phyloP scores from a whole-genome alignment of 768 basidiomycete species.

The Amanita pseudoporphyria region DNA sequence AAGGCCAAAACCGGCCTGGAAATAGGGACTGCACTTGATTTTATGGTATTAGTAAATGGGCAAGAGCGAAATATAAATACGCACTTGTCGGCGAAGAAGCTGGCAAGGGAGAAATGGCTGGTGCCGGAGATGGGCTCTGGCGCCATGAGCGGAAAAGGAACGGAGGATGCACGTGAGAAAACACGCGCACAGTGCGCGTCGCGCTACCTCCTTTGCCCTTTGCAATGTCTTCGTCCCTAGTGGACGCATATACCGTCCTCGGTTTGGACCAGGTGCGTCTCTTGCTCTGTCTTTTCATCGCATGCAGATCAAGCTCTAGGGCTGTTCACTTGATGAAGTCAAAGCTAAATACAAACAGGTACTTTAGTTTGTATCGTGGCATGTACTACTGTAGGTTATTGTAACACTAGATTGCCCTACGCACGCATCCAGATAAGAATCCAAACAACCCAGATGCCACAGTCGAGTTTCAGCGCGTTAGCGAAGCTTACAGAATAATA shows the following conservation, averaged over 20 bases:
- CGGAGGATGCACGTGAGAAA: slow-evolving; percentile 5
- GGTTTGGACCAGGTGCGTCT: slow-evolving; percentile 43
- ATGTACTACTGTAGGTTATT: not conserved
- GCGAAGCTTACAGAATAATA: slow-evolving; percentile 59
- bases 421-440: slow-evolving; percentile 74
- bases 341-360: slow-evolving; percentile 66
- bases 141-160: slow-evolving; percentile 9
- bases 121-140: slow-evolving; percentile 4
- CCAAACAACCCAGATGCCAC: slow-evolving; percentile 56
- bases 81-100: slow-evolving; percentile 58
- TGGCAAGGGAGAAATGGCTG: slow-evolving; percentile 23
- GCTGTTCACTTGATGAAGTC: slow-evolving; percentile 50
- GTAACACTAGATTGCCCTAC: slow-evolving; percentile 42
- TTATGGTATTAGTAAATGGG: slow-evolving; percentile 9
- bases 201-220: slow-evolving; percentile 12
- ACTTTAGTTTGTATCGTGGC: slow-evolving; percentile 7
- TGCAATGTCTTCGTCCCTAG: slow-evolving; percentile 9
- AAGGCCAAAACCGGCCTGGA: slow-evolving; percentile 95
- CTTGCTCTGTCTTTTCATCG: slow-evolving; percentile 6
- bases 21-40: slow-evolving; percentile 75
- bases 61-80: slow-evolving; percentile 18
- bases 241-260: slow-evolving; percentile 31
- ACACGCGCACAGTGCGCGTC: slow-evolving; percentile 12
- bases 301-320: slow-evolving; percentile 25
- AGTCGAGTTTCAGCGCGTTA: slow-evolving; percentile 56